Percentiles rank a stretch among this genome's conserved stretches.
These are phyloP conservation scores for Lipomyces sp. DNA, from an alignment of 805 yeast species.

Conservation along the genomic window DNA sequence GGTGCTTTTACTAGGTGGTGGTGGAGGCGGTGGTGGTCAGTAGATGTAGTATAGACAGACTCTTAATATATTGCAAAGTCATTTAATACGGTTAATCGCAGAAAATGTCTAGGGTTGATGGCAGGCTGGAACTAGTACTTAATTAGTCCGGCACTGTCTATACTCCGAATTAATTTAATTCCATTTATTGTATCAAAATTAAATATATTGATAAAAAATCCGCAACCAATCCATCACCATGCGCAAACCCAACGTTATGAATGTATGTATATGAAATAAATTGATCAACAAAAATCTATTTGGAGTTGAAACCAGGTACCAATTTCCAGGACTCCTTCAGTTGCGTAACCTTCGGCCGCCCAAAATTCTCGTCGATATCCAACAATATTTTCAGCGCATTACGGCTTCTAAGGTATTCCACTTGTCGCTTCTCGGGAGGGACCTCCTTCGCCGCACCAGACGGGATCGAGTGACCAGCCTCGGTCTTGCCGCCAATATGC, in stretches of 20 bases:
- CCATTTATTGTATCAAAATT: not conserved
- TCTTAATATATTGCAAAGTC: not conserved
- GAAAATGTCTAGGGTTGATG: not conserved
- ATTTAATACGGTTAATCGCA: not conserved
- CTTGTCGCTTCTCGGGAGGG: constrained; percentile 41
- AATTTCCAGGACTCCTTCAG: constrained; percentile 27
- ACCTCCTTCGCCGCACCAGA: constrained; percentile 40
- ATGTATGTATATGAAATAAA: constrained; percentile 1
- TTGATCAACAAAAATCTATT: not conserved
- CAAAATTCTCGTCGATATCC: constrained; percentile 54
- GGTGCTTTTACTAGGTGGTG: constrained; percentile 36
- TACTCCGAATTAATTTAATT: not conserved
- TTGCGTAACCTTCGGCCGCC: constrained; percentile 42
- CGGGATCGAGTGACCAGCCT: constrained; percentile 52
- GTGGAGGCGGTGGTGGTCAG: constrained; percentile 25
- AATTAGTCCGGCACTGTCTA: not conserved
- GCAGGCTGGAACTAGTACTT: not conserved
- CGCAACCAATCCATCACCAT: not conserved
- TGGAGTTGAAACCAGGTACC: constrained; percentile 21
- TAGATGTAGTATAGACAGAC: not conserved
- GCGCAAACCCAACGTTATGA: not conserved
- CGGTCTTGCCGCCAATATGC: constrained; percentile 49
- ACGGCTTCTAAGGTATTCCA: constrained; percentile 49
- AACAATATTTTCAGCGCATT: constrained; percentile 51
- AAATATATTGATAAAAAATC: not conserved